These are phyloP conservation scores for Pichia thaimueangensis DNA, from an alignment of 805 yeast genomes.

Conservation along the genomic window DNA sequence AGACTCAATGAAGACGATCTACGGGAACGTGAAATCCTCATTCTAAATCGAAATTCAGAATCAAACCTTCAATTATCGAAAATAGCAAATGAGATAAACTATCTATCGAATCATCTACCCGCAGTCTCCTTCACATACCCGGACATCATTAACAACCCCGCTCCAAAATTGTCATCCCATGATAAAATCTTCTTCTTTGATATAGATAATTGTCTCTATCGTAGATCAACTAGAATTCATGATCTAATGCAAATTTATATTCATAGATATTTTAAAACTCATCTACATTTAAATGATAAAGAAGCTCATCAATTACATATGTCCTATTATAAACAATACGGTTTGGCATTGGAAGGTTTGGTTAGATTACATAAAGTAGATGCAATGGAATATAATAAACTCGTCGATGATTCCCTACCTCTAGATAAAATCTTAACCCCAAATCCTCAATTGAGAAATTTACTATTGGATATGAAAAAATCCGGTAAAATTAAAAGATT, in stretches of 20 bases:
- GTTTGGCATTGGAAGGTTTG: conserved; percentile 89
- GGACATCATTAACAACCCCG: conserved; percentile 16
- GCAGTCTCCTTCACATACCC: conserved; percentile 24
- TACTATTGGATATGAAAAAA: conserved; percentile 40
- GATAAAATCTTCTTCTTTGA: conserved; percentile 67
- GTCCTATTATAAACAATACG: conserved; percentile 78
- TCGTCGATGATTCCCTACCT: conserved; percentile 91
- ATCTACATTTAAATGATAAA: conserved; percentile 54
- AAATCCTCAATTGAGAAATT: conserved; percentile 44
- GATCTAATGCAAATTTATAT: conserved; percentile 85
- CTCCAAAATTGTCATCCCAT: conserved; percentile 19
- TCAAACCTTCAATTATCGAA: conserved; percentile 12
- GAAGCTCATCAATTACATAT: conserved; percentile 69
- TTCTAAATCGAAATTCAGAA: conserved; percentile 15
- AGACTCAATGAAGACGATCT: conserved; percentile 12
- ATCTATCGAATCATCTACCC: conserved; percentile 16
- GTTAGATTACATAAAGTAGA: conserved; percentile 65
- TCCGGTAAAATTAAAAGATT: conserved; percentile 55
- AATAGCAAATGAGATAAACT: not conserved
- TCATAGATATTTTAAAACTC: conserved; percentile 68
- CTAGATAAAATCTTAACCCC: conserved; percentile 71
- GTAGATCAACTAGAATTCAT: conserved; percentile 66
- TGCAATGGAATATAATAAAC: conserved; percentile 79
- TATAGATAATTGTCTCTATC: conserved; percentile 87
- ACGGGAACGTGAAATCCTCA: conserved; percentile 16